Evolutionary conservation across 805 yeast species (phyloP), one percentile per base, ranked within the genome.

Genomic region (Starmerella asiatica): DNA sequence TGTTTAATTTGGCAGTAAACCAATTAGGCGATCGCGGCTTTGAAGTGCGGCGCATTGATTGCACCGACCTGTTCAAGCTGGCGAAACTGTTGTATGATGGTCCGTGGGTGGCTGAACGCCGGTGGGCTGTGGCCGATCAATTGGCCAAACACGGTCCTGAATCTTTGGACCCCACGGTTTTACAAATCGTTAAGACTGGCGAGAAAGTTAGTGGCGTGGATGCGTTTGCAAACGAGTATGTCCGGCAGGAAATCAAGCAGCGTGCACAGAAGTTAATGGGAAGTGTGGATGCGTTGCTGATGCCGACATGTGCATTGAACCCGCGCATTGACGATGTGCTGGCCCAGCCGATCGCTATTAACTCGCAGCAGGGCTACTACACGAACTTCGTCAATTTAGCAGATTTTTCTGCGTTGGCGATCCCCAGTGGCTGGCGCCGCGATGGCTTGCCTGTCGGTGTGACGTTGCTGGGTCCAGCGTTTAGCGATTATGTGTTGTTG

Each of bases 81-180:
- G 98, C 97, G 15, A 73, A 73, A 51, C 81, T 91, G 55, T 68
- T 88, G 28, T 88, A 88, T 57, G 96, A 88, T 56, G 98, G 98
- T 43, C 81, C 97, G n/a, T 88, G 98, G 98, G 97, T 88, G 9
- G 83, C 93, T 19, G 98, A 88, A 64, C 73, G 98, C 51, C 85
- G 75, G 62, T 75, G 83, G 46, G 95, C 95, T 20, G 72, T 76
- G 28, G 71, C 73, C 50, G 82, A 79, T 31, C 68, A 82, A 42
- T 72, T 72, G 21, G 67, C 79, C 6, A 70, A 75, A 54, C 85
- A 91, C 16, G 50, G 50, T 3, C 83, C 91, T 24, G 68, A 70
- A 26, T 69, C 79, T 36, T 64, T 88, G 51, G 95, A 88, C 58
- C 93, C 94, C 37, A 81, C 84, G 5, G 97, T 91, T 19, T 57